Conservation (phyloP, 2,329 filamentous ascomycete genomes). For the Clonostachys rosea region DNA sequence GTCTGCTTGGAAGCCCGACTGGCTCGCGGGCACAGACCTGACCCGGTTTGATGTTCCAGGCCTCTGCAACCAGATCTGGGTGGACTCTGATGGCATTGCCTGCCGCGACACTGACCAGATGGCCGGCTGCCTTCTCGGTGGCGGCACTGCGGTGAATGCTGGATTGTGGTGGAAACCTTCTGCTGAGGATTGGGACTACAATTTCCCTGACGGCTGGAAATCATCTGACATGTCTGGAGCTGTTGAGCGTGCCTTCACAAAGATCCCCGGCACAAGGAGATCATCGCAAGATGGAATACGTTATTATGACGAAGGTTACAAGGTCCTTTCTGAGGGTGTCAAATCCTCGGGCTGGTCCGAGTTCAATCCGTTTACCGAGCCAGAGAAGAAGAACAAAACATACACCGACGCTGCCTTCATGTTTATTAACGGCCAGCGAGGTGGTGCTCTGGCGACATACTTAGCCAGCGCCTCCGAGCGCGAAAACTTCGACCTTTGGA, state of each 20-base stretch:
- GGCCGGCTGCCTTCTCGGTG: conserved; percentile 68
- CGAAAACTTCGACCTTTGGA: conserved; percentile 63
- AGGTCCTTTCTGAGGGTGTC: conserved; percentile 57
- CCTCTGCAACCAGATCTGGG: conserved; percentile 67
- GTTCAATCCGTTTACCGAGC: conserved; percentile 55
- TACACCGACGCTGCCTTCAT: conserved; percentile 64
- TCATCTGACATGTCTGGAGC: conserved; percentile 55
- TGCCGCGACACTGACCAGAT: conserved; percentile 68
- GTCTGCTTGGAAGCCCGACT: conserved; percentile 48
- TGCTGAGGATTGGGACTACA: conserved; percentile 63
- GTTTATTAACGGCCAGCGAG: conserved; percentile 61
- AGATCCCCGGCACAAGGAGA: conserved; percentile 65
- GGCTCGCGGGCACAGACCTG: conserved; percentile 58
- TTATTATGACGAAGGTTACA: conserved; percentile 64
- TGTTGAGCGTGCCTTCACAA: conserved; percentile 57
- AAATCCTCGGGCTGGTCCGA: conserved; percentile 56
- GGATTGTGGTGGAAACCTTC: conserved; percentile 67
- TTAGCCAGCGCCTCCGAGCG: conserved; percentile 55
- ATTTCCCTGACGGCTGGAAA: conserved; percentile 71
- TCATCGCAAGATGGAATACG: conserved; percentile 63
- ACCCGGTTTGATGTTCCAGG: conserved; percentile 70
- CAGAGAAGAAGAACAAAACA: conserved; percentile 59
- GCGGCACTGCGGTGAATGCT: conserved; percentile 62
- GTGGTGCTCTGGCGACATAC: conserved; percentile 68
- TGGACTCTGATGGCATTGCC: conserved; percentile 56